Evolutionary conservation across 352 stramenopile species (phyloP), one percentile per base, ranked within the genome.

Genomic region (Globisporangium nunn): DNA sequence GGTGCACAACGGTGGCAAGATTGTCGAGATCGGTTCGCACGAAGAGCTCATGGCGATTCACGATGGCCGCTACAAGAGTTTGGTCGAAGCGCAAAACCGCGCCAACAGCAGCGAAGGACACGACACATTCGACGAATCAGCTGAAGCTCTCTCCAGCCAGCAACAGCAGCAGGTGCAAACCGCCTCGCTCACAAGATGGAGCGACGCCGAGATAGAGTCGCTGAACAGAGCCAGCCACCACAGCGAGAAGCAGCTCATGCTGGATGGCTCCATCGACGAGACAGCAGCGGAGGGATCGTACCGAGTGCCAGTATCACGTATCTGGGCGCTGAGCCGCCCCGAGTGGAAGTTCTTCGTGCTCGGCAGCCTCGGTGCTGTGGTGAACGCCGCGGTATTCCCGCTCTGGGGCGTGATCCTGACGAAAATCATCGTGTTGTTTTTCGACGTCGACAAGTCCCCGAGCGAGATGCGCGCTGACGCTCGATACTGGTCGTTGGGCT

Each of bases 1-100:
- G n/a, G 96, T 99, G 14, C 74, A 99, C 56, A 71, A 93, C 17
- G 69, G 87, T 17, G 96, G 96, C 6, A 62, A 59, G 28, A 90
- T 99, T n/a, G 80, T 96, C 5, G 95, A 99, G 65, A 63, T 87
- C 10, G 97, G 96, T 3, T 96, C 83, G 6, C 96, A 99, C 64
- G 69, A 88, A 7, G 83, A 98, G 51, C 74, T 99, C 17, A 65
- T 98, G 54, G 23, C 35, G 7, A 67, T 81, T 7, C 17, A 58
- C 1, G 48, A 70, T 37, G 76, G 78, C 11, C 68, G 75, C n/a
- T 89, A 89, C 55, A 66, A 64, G 4, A 58, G 29, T 18, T 54
- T 88, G 5, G 68, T 87, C 2, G 14, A 54, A 50, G 58, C 41
- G 59, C 67, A 53, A 49, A 50, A 41, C 39, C 39, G 51, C 12